Percentiles rank a stretch among this genome's conserved stretches.
phyloP scores from a whole-genome alignment of 2,329 filamentous ascomycete genomes.

The Intubia oerlemansii region DNA sequence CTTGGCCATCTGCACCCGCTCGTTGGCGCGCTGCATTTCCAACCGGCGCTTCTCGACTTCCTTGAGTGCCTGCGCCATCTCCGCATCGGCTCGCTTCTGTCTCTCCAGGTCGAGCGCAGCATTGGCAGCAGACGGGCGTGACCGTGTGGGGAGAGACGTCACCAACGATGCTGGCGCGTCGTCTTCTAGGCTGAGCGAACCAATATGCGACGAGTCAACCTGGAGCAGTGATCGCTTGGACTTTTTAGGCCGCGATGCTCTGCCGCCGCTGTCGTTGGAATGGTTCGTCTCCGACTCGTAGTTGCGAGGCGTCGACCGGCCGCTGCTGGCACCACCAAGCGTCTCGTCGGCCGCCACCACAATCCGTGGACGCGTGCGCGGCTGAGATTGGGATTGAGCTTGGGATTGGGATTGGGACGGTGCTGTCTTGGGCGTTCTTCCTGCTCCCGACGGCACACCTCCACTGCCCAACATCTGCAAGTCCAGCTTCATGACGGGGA shows the following conservation, averaged over 20 bases:
- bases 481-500: conserved; percentile 86
- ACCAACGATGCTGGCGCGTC: conserved; percentile 10
- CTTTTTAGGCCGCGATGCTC: conserved; percentile 26
- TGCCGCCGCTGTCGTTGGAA: conserved; percentile 13
- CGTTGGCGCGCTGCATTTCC: conserved; percentile 72
- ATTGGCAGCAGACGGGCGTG: too few species aligned
- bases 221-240: conserved; percentile 44
- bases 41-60: conserved; percentile 72
- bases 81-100: conserved; percentile 56
- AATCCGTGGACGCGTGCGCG: conserved; percentile 30
- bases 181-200: conserved; percentile 46
- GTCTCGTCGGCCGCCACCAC: conserved; percentile 56
- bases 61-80: conserved; percentile 74
- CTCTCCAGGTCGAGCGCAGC: conserved; percentile 45
- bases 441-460: neutral
- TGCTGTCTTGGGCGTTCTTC: too few species aligned
- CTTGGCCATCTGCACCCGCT: conserved; percentile 49
- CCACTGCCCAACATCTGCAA: conserved; percentile 32
- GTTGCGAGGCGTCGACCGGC: conserved; percentile 23
- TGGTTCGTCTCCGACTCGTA: conserved; percentile 34
- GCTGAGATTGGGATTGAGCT: too few species aligned
- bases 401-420: too few species aligned
- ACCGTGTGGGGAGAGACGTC: too few species aligned
- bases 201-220: conserved; percentile 71
- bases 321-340: conserved; percentile 17